Base-by-base conservation (phyloP, 2,329 filamentous ascomycete genomes). In the Madurella mycetomatis region DNA sequence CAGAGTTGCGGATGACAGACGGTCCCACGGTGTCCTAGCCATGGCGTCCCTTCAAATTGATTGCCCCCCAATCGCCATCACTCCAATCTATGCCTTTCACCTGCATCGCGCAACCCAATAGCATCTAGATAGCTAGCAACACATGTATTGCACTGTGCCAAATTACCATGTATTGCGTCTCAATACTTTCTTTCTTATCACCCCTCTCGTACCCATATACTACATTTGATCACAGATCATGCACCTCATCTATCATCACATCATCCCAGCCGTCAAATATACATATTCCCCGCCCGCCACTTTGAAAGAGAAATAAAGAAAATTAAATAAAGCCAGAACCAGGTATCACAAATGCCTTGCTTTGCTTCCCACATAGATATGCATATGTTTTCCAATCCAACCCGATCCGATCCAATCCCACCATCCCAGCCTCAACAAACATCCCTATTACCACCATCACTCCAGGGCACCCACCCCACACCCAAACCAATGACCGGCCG, bases 381-480 rank as follows among this genome's bases (percentile, higher is more conserved):
- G 25, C 25, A 25, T 25, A 25, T 25, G 7, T 25, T 25, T 25
- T 25, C 41, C 32, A 30, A 40, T 18, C 39, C 39, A n/a, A n/a
- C n/a, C n/a, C n/a, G n/a, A n/a, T n/a, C n/a, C n/a, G n/a, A n/a
- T n/a, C n/a, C n/a, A n/a, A n/a, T n/a, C n/a, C n/a, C n/a, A n/a
- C n/a, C n/a, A n/a, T n/a, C n/a, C n/a, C n/a, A 44, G 25, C 25
- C 25, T 25, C 25, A 37, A 50, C 46, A n/a, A 32, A 41, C 12
- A 31, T 44, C 34, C 37, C 17, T 25, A 25, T 25, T 30, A 13
- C 19, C 17, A 16, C 4, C 44, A 30, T 49, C 44, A 50, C 53
- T 31, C 55, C 58, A 60, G 4, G 58, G 58, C 39, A 47, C 53
- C 55, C 52, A 54, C 39, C 52, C 47, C 17, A 44, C 51, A 4